Percentiles rank a stretch among this genome's conserved stretches.
phyloP scores from a whole-genome alignment of 805 yeast genomes.

The Spencermartinsiella europaea region DNA sequence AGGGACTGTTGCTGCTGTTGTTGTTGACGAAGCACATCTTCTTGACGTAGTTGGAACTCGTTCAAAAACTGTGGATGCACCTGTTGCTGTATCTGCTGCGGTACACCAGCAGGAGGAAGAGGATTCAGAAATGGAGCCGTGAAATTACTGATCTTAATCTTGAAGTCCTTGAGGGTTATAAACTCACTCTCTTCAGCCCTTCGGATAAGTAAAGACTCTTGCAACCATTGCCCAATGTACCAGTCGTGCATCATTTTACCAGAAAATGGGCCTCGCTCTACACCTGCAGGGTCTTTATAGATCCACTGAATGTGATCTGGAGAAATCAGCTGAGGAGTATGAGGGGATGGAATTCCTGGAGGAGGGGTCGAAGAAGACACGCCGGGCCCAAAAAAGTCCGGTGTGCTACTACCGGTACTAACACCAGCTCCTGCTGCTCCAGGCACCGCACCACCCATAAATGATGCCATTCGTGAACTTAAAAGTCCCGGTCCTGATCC shows the following conservation, averaged over 20 bases:
- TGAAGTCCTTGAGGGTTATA: slow-evolving; percentile 49
- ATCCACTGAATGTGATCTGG: slow-evolving; percentile 56
- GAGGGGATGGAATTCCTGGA: slow-evolving; percentile 13
- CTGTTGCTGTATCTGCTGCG: not conserved
- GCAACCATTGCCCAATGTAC: slow-evolving; percentile 58
- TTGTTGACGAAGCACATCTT: slow-evolving; percentile 3
- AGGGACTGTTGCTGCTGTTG: slow-evolving; percentile 7
- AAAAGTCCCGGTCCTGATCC: not conserved
- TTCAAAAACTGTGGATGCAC: not conserved
- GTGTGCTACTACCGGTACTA: slow-evolving; percentile 6
- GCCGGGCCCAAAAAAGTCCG: not conserved
- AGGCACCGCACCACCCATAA: too few relatives aligned
- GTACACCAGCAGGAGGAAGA: slow-evolving; percentile 10
- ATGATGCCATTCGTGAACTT: not conserved
- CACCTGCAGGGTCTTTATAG: slow-evolving; percentile 65
- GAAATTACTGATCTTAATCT: slow-evolving; percentile 43
- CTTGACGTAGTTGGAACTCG: not conserved
- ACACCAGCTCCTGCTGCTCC: not conserved
- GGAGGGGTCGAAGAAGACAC: slow-evolving; percentile 14
- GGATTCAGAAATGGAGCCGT: slow-evolving; percentile 61
- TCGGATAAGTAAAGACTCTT: slow-evolving; percentile 49
- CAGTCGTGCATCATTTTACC: slow-evolving; percentile 75
- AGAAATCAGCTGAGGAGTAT: slow-evolving; percentile 22
- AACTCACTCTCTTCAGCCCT: slow-evolving; percentile 51
- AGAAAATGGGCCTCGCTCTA: slow-evolving; percentile 76